A percentile compares a stretch with the other conserved stretches of the same genome.
These are phyloP conservation scores for Boletus rubroflammeus DNA, from an alignment of 768 basidiomycete species.

Conservation along the genomic window DNA sequence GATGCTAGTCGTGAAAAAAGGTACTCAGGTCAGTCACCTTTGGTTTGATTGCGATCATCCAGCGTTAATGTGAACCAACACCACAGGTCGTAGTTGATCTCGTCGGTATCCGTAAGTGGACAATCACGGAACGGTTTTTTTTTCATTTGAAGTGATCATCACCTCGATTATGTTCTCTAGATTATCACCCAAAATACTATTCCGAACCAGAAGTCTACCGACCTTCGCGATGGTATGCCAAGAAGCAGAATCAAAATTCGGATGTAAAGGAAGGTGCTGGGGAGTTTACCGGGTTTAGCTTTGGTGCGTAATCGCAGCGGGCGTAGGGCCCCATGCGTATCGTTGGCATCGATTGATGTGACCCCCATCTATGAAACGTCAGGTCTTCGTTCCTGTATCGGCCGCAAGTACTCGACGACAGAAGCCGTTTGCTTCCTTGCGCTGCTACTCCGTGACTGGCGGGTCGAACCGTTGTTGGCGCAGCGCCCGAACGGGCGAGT, in stretches of 20 bases:
- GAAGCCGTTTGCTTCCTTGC: conserved; percentile 55
- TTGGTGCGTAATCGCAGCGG: conserved; percentile 7
- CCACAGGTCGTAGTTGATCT: conserved; percentile 25
- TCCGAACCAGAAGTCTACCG: conserved; percentile 34
- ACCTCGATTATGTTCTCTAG: conserved; percentile 17
- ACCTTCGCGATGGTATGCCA: conserved; percentile 38
- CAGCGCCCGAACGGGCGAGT: neutral
- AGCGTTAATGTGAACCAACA: neutral
- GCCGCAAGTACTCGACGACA: conserved; percentile 49
- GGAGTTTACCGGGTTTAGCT: conserved; percentile 16
- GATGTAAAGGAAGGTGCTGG: neutral
- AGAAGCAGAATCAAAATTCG: neutral
- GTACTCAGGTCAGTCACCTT: conserved; percentile 12
- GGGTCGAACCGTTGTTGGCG: conserved; percentile 40
- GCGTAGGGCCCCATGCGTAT: too few species aligned
- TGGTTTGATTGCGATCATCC: too few species aligned
- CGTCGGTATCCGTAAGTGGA: conserved; percentile 27
- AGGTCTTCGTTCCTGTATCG: conserved; percentile 52
- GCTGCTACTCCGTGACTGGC: conserved; percentile 49
- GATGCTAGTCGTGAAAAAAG: conserved; percentile 17
- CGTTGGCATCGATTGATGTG: neutral
- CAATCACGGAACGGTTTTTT: neutral
- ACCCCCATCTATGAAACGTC: neutral
- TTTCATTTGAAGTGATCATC: neutral
- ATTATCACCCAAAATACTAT: conserved; percentile 34